Conservation (phyloP, 164 flowering plant genomes). For the Vitis labrusca region DNA sequence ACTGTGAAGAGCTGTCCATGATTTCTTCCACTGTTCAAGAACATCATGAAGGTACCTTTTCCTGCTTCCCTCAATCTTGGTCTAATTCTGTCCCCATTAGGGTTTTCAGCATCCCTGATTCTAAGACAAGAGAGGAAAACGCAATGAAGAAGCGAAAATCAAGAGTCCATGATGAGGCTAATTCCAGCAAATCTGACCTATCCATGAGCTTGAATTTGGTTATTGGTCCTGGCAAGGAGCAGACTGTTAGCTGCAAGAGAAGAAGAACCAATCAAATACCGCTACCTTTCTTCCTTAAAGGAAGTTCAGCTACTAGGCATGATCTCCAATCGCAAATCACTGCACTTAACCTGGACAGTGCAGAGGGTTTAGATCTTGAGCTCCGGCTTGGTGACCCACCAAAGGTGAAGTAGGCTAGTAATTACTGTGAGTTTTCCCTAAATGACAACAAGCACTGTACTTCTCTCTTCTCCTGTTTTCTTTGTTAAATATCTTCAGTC, state of each 20-base stretch:
- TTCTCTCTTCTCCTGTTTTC: too few species aligned
- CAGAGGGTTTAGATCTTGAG: slow-evolving; percentile 3
- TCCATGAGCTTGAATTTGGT: slow-evolving; percentile 1
- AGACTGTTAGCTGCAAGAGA: too few species aligned
- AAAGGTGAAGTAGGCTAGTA: slow-evolving; percentile 1
- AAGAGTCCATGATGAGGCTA: neutral
- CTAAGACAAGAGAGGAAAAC: neutral
- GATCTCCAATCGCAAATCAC: neutral
- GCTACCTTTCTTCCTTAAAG: neutral
- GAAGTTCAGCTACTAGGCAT: neutral
- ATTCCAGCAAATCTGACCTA: neutral
- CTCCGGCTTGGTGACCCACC: slow-evolving; percentile 2
- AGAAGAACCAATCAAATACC: neutral
- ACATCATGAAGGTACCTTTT: neutral
- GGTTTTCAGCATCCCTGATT: neutral
- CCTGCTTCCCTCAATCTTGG: neutral
- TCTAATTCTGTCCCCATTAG: neutral
- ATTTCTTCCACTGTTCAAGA: neutral
- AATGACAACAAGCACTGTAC: too few species aligned
- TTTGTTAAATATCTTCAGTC: too few species aligned
- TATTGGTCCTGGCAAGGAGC: neutral
- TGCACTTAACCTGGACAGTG: neutral
- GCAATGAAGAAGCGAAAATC: neutral
- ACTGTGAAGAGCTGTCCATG: neutral
- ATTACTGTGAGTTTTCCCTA: too few species aligned